phyloP scores from a whole-genome alignment of 352 stramenopile species.

The Phytophthora pisi region DNA sequence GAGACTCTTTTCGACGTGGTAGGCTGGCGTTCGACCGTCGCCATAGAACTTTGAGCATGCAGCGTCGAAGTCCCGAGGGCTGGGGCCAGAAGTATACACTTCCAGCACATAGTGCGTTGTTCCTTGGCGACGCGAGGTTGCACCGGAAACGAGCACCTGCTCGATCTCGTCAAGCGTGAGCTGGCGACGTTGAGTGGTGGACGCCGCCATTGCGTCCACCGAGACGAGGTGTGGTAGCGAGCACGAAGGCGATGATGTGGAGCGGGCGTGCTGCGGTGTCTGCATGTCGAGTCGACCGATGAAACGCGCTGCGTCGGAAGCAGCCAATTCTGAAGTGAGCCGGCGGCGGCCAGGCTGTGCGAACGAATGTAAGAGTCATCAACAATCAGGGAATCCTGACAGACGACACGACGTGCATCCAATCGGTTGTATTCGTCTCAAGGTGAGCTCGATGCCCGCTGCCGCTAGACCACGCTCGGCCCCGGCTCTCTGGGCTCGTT shows the following conservation, averaged over 20 bases:
- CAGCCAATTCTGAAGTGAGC: constrained; percentile 25
- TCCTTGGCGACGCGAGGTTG: constrained; percentile 22
- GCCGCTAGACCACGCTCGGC: constrained; percentile 7
- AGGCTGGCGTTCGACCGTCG: constrained; percentile 6
- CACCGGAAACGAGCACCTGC: constrained; percentile 16
- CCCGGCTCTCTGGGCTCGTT: constrained; percentile 18
- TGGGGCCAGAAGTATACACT: constrained; percentile 14
- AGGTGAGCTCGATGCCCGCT: constrained; percentile 8
- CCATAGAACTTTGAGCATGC: constrained; percentile 6
- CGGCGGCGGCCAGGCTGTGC: neutral
- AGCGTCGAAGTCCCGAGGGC: constrained; percentile 1
- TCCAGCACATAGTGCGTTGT: constrained; percentile 25
- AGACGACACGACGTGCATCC: constrained; percentile 16
- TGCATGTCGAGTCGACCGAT: constrained; percentile 14
- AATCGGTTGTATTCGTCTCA: constrained; percentile 14
- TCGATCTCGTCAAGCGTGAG: constrained; percentile 31
- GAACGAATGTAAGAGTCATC: constrained; percentile 20
- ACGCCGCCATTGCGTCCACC: constrained; percentile 1
- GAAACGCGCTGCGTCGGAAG: constrained; percentile 12
- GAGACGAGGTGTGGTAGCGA: neutral
- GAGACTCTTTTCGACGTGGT: constrained; percentile 27
- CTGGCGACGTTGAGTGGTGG: constrained; percentile 3
- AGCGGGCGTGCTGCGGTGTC: neutral
- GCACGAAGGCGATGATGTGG: neutral
- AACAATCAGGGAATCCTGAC: constrained; percentile 6